Evolutionary conservation across 73 alveolate species (phyloP).

Genomic region (Stentor roeselii): DNA sequence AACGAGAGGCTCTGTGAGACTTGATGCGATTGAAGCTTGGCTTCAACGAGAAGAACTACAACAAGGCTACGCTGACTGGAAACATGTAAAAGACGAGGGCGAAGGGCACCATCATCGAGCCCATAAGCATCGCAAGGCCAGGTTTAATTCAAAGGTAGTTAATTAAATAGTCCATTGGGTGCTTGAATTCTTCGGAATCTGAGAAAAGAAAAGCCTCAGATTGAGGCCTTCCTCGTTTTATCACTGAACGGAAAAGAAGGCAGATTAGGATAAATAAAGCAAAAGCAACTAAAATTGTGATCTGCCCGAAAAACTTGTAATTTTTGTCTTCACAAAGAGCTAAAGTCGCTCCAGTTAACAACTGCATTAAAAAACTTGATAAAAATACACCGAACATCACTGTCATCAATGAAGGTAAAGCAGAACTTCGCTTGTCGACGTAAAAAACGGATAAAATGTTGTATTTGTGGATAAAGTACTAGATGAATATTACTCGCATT

Average conservation of each 20-base stretch:
- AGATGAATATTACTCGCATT: not conserved
- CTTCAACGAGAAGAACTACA: not conserved
- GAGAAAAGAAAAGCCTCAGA: not conserved
- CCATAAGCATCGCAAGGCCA: not conserved
- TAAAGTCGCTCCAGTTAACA: not conserved
- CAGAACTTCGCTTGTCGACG: not conserved
- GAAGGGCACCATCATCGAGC: not conserved
- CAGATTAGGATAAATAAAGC: not conserved
- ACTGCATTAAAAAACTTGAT: not conserved
- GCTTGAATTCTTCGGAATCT: not conserved
- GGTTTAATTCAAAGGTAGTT: too few species aligned
- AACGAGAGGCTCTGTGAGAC: not conserved
- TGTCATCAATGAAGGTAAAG: not conserved
- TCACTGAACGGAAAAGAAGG: not conserved
- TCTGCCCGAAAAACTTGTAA: not conserved
- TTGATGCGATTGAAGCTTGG: not conserved
- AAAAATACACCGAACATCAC: not conserved
- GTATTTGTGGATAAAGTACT: slow-evolving; percentile 6
- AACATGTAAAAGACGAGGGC: not conserved
- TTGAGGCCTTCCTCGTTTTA: not conserved
- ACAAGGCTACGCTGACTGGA: not conserved
- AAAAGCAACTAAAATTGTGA: not conserved
- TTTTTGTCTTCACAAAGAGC: not conserved
- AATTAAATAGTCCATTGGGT: too few species aligned
- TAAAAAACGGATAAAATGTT: not conserved